These are phyloP conservation scores for Microdochium paspali DNA, from an alignment of 2,329 filamentous ascomycete genomes.

Conservation along the genomic window DNA sequence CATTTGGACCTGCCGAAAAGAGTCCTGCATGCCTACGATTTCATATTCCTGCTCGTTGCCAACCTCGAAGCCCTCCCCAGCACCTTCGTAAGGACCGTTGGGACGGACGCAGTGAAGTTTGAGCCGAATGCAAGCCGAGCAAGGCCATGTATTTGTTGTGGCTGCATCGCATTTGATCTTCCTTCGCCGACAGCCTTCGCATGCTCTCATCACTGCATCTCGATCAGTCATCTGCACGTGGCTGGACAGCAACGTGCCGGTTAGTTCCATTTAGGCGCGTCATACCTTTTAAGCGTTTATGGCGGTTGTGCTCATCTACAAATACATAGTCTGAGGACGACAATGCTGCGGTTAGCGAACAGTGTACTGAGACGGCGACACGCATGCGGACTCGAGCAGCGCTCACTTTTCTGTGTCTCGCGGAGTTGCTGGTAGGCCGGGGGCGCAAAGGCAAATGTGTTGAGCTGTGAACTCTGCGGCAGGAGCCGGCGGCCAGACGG, in stretches of 20 bases:
- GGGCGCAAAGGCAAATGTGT: conserved; percentile 68
- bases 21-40: conserved; percentile 30
- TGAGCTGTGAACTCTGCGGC: conserved; percentile 61
- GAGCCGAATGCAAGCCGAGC: conserved; percentile 82
- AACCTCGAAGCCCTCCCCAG: conserved; percentile 38
- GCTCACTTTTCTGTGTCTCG: conserved; percentile 78
- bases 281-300: conserved; percentile 89
- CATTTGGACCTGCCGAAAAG: conserved; percentile 43
- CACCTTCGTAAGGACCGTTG: conserved; percentile 61
- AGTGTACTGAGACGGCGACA: conserved; percentile 17
- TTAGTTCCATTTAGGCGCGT: neutral
- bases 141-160: conserved; percentile 95
- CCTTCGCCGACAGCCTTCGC: conserved; percentile 84
- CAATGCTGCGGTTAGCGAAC: neutral
- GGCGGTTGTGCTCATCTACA: conserved; percentile 95
- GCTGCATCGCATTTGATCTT: conserved; percentile 99
- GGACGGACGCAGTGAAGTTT: conserved; percentile 92
- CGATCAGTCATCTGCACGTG: neutral
- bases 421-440: conserved; percentile 47
- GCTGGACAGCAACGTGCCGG: conserved; percentile 4
- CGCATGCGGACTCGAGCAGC: neutral
- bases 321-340: conserved; percentile 79
- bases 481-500: conserved; percentile 51
- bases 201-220: conserved; percentile 80
- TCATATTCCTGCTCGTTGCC: conserved; percentile 30